phyloP scores from a whole-genome alignment of 257 asterid genomes.

The Petrea volubilis region DNA sequence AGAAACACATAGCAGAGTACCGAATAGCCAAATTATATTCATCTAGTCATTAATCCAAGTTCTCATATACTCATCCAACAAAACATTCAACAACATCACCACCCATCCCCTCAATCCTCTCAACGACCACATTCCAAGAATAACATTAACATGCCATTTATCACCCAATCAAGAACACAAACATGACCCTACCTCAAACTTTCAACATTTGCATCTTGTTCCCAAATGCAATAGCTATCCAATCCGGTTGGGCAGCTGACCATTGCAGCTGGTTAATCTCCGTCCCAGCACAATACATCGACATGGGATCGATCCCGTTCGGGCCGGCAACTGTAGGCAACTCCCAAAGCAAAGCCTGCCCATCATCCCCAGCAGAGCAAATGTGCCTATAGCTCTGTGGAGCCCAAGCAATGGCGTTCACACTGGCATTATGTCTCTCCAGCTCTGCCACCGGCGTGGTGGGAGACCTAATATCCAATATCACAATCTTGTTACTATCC shows the following conservation, averaged over 20 bases:
- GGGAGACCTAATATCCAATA: conserved; percentile 81
- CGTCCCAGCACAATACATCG: conserved; percentile 60
- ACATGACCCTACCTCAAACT: conserved; percentile 49
- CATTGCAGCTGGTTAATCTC: conserved; percentile 96
- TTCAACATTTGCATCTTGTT: conserved; percentile 86
- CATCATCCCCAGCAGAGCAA: conserved; percentile 92
- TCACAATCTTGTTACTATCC: conserved; percentile 83
- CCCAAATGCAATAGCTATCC: conserved; percentile 88
- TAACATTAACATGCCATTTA: conserved; percentile 9
- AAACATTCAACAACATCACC: neutral
- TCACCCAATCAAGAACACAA: neutral
- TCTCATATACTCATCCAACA: conserved; percentile 6
- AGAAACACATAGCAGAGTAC: neutral
- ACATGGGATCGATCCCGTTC: conserved; percentile 85
- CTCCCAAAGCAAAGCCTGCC: conserved; percentile 89
- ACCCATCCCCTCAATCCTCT: neutral
- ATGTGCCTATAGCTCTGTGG: conserved; percentile 88
- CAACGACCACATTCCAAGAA: neutral
- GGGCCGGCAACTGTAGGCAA: conserved; percentile 91
- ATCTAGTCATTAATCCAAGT: conserved; percentile 9
- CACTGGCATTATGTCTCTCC: conserved; percentile 86
- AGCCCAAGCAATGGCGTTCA: conserved; percentile 92
- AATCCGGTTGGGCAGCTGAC: conserved; percentile 79
- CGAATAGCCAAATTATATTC: conserved; percentile 1
- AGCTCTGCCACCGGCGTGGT: conserved; percentile 85